A percentile compares a stretch with the other conserved stretches of the same genome.
These are phyloP conservation scores for Blastocystis hominis DNA, from an alignment of 352 stramenopile genomes.

Conservation along the genomic window DNA sequence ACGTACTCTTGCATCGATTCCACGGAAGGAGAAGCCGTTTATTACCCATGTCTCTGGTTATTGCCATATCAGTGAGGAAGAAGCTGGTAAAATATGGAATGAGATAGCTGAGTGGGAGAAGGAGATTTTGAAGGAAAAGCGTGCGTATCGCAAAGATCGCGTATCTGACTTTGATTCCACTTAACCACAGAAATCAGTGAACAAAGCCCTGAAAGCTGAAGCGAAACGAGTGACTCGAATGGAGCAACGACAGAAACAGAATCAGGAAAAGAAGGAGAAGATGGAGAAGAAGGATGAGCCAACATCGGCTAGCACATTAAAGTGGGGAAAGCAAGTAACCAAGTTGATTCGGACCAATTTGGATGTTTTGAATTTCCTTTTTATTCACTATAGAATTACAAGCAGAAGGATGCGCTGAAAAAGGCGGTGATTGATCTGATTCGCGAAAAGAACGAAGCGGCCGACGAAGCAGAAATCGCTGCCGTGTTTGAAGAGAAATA, in stretches of 20 bases:
- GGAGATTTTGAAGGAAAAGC: neutral
- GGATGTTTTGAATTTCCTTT: too few species aligned
- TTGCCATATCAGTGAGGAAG: neutral
- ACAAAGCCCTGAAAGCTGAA: neutral
- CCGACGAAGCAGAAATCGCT: neutral
- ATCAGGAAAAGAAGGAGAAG: neutral
- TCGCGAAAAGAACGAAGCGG: neutral
- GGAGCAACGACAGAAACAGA: neutral
- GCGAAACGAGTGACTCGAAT: neutral
- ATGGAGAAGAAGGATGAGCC: neutral
- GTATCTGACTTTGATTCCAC: too few species aligned
- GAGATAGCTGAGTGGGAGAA: neutral
- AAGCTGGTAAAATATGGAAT: too few species aligned
- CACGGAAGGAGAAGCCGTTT: conserved; percentile 7
- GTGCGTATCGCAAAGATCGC: too few species aligned
- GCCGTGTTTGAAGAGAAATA: neutral
- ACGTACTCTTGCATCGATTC: neutral
- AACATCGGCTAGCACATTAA: too few species aligned
- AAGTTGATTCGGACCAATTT: neutral
- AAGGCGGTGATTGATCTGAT: conserved; percentile 1
- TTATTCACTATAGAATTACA: conserved; percentile 1
- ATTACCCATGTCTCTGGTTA: neutral
- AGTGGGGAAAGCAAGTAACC: neutral
- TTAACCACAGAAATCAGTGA: neutral
- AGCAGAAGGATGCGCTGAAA: neutral